A percentile compares a stretch with the other conserved stretches of the same genome.
Evolutionary conservation across 352 stramenopile species (phyloP).

Genomic region (Peronospora tabacina): DNA sequence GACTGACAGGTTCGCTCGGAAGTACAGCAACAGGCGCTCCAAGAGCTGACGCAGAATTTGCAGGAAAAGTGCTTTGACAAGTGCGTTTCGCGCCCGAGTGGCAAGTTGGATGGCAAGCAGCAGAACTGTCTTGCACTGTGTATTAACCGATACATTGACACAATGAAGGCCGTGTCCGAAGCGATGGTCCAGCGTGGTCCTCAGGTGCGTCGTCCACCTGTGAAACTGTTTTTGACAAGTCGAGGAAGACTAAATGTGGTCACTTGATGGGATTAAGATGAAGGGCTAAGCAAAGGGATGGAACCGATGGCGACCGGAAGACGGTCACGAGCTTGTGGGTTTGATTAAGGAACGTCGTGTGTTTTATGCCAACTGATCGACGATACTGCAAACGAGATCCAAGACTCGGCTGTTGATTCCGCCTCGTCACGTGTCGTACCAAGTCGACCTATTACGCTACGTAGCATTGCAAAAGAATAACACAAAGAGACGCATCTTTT

Average conservation of each 20-base stretch:
- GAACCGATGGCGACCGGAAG: conserved; percentile 2
- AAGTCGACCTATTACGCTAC: background rate
- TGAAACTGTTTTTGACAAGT: background rate
- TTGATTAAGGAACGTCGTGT: background rate
- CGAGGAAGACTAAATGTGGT: background rate
- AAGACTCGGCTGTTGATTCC: too few species aligned
- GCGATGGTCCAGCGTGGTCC: conserved; percentile 67
- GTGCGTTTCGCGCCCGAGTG: conserved; percentile 71
- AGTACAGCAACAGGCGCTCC: conserved; percentile 73
- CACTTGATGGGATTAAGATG: too few species aligned
- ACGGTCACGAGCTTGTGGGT: conserved; percentile 1
- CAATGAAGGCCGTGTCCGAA: conserved; percentile 86
- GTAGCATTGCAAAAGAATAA: background rate
- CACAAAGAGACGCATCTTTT: conserved; percentile 1
- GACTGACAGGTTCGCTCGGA: conserved; percentile 61
- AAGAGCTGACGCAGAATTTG: conserved; percentile 81
- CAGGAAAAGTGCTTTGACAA: conserved; percentile 90
- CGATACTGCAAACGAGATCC: too few species aligned
- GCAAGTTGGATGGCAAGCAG: conserved; percentile 86
- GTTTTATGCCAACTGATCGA: conserved; percentile 12
- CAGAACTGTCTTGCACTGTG: conserved; percentile 86
- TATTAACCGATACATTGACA: conserved; percentile 88
- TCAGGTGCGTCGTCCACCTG: conserved; percentile 27
- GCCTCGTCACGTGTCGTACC: background rate
- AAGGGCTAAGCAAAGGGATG: conserved; percentile 13